phyloP scores from a whole-genome alignment of 2,329 filamentous ascomycete species.

The Metarhizium humberi region DNA sequence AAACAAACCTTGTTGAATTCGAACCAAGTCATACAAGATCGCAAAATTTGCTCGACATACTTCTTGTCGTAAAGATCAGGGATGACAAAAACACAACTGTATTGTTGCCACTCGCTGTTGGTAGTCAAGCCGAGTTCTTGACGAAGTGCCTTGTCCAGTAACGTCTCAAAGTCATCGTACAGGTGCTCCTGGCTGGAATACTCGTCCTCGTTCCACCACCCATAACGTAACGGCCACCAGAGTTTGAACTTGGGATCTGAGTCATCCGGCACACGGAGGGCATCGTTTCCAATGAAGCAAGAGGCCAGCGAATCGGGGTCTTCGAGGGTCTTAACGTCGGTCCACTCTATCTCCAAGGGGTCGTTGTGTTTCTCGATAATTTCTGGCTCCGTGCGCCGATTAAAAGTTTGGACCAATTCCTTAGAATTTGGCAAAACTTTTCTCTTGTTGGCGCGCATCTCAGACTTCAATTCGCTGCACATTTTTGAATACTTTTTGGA shows the following conservation, averaged over 20 bases:
- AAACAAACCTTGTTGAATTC: constrained; percentile 85
- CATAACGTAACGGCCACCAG: constrained; percentile 82
- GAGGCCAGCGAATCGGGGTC: constrained; percentile 51
- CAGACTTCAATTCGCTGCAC: constrained; percentile 76
- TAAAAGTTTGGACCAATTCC: constrained; percentile 91
- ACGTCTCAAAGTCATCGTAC: constrained; percentile 76
- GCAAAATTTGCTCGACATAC: constrained; percentile 77
- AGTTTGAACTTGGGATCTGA: constrained; percentile 85
- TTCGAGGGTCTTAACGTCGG: constrained; percentile 60
- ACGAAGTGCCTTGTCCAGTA: constrained; percentile 78
- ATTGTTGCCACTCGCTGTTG: constrained; percentile 77
- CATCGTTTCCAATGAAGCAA: constrained; percentile 73
- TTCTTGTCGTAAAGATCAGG: constrained; percentile 94
- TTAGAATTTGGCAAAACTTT: constrained; percentile 96
- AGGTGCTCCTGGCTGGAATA: constrained; percentile 73
- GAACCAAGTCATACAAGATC: constrained; percentile 81
- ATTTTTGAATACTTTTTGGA: constrained; percentile 68
- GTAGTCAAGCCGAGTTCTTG: constrained; percentile 71
- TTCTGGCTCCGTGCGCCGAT: constrained; percentile 73
- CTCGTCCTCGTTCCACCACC: constrained; percentile 84
- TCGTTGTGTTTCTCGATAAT: constrained; percentile 93
- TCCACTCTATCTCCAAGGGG: constrained; percentile 90
- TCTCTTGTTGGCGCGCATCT: constrained; percentile 89
- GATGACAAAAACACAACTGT: constrained; percentile 94
- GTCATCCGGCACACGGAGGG: constrained; percentile 78